Conservation (phyloP, 2,329 filamentous ascomycete genomes). For the Trichophyton benhamiae region DNA sequence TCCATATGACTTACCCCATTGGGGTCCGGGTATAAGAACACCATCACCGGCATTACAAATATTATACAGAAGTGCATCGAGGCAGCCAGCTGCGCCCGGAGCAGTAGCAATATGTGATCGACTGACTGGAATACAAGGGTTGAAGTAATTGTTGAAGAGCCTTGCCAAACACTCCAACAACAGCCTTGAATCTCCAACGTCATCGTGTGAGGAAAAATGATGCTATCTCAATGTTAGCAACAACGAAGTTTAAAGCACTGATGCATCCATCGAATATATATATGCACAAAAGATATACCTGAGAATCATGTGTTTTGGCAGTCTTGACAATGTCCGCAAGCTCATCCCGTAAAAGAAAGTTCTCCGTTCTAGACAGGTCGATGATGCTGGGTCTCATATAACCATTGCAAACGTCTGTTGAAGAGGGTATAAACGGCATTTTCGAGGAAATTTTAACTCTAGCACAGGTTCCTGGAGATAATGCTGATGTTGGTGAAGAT, state of each 20-base stretch:
- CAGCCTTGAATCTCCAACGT: constrained; percentile 13
- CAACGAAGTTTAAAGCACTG: not conserved
- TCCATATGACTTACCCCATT: constrained; percentile 18
- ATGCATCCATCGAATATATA: not conserved
- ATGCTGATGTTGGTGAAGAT: not conserved
- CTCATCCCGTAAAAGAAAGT: constrained; percentile 12
- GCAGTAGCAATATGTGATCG: constrained; percentile 15
- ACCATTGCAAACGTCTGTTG: not conserved
- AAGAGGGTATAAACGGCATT: constrained; percentile 2
- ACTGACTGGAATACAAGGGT: constrained; percentile 15
- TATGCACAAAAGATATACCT: constrained; percentile 3
- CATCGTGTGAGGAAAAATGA: constrained; percentile 14
- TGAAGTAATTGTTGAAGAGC: constrained; percentile 22
- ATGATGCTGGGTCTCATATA: constrained; percentile 7
- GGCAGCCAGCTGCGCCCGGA: constrained; percentile 13
- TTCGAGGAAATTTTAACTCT: not conserved
- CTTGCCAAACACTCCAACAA: constrained; percentile 14
- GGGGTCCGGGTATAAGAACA: constrained; percentile 21
- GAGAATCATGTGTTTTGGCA: constrained; percentile 5
- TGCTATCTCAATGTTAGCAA: not conserved
- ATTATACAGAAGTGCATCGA: constrained; percentile 23
- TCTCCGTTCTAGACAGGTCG: constrained; percentile 12
- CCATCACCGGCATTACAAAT: constrained; percentile 26
- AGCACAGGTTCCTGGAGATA: not conserved
- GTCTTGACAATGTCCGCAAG: constrained; percentile 10